A percentile compares a stretch with the other conserved stretches of the same genome.
These are phyloP conservation scores for Geranium incanum DNA, from an alignment of 441 rosid species.

Conservation along the genomic window DNA sequence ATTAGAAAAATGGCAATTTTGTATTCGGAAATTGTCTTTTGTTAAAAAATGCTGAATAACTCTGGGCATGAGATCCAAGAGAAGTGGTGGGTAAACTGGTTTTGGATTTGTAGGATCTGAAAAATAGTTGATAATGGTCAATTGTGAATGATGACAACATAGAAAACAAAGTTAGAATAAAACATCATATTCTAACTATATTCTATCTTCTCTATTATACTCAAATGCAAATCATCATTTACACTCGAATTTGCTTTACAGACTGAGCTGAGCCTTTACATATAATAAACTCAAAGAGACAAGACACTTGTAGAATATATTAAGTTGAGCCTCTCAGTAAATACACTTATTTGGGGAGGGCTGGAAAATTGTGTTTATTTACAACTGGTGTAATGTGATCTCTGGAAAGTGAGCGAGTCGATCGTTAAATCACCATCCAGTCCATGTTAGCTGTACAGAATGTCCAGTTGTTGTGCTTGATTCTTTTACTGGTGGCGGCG, in stretches of 20 bases:
- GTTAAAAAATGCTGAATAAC: too few species aligned
- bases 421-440: constrained; percentile 24
- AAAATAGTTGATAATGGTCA: too few species aligned
- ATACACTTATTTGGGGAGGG: constrained; percentile 27
- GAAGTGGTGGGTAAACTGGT: too few species aligned
- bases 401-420: constrained; percentile 16
- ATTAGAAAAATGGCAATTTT: too few species aligned
- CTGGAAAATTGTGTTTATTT: constrained; percentile 28
- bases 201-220: background rate
- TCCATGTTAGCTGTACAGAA: constrained; percentile 37
- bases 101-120: too few species aligned
- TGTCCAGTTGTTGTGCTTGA: background rate
- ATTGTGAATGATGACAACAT: too few species aligned
- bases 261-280: constrained; percentile 12
- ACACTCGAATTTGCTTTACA: constrained; percentile 27
- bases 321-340: background rate
- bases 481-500: constrained; percentile 8
- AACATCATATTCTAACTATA: too few species aligned
- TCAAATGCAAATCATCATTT: constrained; percentile 8
- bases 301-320: constrained; percentile 11
- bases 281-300: constrained; percentile 16
- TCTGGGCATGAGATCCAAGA: too few species aligned
- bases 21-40: too few species aligned
- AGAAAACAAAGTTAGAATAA: too few species aligned
- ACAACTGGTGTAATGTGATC: constrained; percentile 18